These are phyloP conservation scores for Beauveria asiatica DNA, from an alignment of 2,329 filamentous ascomycete species.

Conservation along the genomic window DNA sequence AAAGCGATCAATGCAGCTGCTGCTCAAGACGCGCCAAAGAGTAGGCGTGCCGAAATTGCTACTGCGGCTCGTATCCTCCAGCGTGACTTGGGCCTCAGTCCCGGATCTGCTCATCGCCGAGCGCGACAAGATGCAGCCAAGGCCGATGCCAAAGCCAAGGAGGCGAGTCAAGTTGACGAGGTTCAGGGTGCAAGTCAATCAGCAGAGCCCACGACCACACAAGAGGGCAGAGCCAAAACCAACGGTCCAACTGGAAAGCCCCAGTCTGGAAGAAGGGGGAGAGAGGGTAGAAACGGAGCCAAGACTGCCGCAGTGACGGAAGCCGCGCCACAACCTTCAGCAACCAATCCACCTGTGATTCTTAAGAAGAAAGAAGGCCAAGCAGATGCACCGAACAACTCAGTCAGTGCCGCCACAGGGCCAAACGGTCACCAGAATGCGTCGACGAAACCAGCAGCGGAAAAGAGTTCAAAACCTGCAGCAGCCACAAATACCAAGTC, in stretches of 20 bases:
- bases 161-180: constrained; percentile 12
- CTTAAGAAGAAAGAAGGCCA: constrained; percentile 32
- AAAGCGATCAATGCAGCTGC: constrained; percentile 23
- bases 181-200: background rate
- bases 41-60: constrained; percentile 50
- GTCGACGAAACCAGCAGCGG: constrained; percentile 18
- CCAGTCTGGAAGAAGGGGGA: constrained; percentile 20
- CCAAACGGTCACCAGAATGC: constrained; percentile 16
- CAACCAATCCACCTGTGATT: constrained; percentile 28
- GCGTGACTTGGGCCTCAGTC: constrained; percentile 56
- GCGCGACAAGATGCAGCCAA: constrained; percentile 51
- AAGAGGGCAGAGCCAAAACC: constrained; percentile 16
- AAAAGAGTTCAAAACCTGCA: constrained; percentile 32
- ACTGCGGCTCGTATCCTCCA: constrained; percentile 57
- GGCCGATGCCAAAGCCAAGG: constrained; percentile 32
- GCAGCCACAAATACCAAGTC: constrained; percentile 24
- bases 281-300: constrained; percentile 30
- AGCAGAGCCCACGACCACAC: background rate
- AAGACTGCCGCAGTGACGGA: constrained; percentile 29
- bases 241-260: constrained; percentile 7
- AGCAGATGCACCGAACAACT: constrained; percentile 15
- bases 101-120: constrained; percentile 53
- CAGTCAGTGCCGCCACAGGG: constrained; percentile 10
- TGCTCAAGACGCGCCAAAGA: constrained; percentile 39
- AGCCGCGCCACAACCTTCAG: constrained; percentile 18